A percentile compares a stretch with the other conserved stretches of the same genome.
Evolutionary conservation across 2,329 filamentous ascomycete species (phyloP).

Genomic region (Aspergillus brasiliensis): DNA sequence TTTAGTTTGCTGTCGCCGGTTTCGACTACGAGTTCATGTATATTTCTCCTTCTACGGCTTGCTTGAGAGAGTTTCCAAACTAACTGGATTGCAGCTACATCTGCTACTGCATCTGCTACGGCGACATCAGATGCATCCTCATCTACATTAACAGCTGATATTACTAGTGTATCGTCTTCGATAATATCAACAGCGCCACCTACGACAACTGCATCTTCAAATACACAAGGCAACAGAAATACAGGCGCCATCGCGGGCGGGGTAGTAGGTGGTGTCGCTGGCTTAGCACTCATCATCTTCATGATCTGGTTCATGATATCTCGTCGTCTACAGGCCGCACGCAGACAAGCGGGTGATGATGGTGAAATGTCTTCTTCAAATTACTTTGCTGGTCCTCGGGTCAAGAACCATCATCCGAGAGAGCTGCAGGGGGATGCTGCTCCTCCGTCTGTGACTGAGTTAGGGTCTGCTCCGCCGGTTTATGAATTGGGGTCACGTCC

Average conservation of each 20-base stretch:
- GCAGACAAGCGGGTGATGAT: background rate
- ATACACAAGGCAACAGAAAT: background rate
- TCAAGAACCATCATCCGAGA: background rate
- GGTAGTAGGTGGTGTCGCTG: slow-evolving; percentile 22
- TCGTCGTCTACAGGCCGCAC: background rate
- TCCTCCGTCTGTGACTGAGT: background rate
- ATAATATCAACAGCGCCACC: background rate
- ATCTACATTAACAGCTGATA: background rate
- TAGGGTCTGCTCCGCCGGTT: background rate
- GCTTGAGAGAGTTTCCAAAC: background rate
- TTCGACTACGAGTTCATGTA: background rate
- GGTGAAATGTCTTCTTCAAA: background rate
- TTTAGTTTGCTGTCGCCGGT: background rate
- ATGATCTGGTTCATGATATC: slow-evolving; percentile 21
- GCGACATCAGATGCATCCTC: background rate
- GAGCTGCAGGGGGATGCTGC: background rate
- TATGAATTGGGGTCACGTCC: background rate
- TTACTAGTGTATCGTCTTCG: no score
- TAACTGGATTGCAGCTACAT: no score
- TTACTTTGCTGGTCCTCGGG: background rate
- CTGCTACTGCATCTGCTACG: background rate
- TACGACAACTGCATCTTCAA: background rate
- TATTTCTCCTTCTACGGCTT: no score
- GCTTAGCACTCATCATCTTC: slow-evolving; percentile 12
- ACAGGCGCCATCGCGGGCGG: slow-evolving; percentile 17